A percentile compares a stretch with the other conserved stretches of the same genome.
These are phyloP conservation scores for Saccharomyces hybrid DNA, from an alignment of 1,139 yeast species.

Conservation along the genomic window DNA sequence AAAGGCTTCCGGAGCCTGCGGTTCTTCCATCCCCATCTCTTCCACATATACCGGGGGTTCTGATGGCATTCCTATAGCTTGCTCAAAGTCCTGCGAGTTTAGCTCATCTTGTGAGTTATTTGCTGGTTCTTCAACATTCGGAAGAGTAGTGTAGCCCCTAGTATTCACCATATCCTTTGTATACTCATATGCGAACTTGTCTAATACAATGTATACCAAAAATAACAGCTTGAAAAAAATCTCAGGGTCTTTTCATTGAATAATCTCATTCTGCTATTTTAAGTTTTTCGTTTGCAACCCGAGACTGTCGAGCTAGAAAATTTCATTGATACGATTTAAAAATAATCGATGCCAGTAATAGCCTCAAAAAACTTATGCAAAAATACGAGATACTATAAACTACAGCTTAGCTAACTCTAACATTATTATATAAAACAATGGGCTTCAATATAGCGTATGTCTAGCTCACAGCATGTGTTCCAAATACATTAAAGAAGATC, in stretches of 20 bases:
- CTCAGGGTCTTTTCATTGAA: neutral
- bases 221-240: neutral
- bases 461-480: neutral
- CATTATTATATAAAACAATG: neutral
- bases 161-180: neutral
- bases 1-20: neutral
- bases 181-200: neutral
- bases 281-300: neutral
- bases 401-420: neutral
- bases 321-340: neutral
- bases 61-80: neutral
- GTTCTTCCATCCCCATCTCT: neutral
- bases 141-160: neutral
- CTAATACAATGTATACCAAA: neutral
- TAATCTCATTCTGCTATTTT: neutral
- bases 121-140: neutral
- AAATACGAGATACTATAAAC: neutral
- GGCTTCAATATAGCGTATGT: neutral
- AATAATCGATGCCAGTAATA: neutral
- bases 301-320: neutral
- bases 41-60: constrained; percentile 5
- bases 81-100: neutral
- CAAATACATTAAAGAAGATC: neutral
- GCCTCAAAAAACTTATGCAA: neutral
- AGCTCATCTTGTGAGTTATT: neutral